Base-by-base conservation (phyloP, 352 stramenopile genomes). In the Plasmopara muralis region DNA sequence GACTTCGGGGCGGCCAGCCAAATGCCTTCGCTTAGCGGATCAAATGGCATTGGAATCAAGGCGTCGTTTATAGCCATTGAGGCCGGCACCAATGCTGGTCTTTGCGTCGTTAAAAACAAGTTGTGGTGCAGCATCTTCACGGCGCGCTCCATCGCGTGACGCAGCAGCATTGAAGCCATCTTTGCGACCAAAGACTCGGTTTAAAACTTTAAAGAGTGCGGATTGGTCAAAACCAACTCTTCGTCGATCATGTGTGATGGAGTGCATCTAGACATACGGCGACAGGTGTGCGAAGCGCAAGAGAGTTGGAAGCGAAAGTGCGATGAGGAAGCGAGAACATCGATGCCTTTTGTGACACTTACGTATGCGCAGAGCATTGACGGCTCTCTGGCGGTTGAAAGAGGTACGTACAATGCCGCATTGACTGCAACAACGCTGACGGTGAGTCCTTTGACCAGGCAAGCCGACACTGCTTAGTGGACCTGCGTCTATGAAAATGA, bases 331-430 rank as follows among this genome's bases (percentile, higher is more conserved):
- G 33, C 48, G 0, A 12, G 38, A 2, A 7, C 37, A 0, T 20
- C 13, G 16, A 40, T 67, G 39, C 76, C 81, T 3, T 77, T 83
- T 28, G 55, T 95, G 38, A 96, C 86, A 35, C 60, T 96, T 14
- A 93, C 85, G 9, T 96, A 95, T 50, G 87, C 87, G 37, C 87
- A 96, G 53, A 96, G 87, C 50, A 82, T 96, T 9, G 87, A 96
- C 46, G 87, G 87, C 1, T 93, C 75, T 4, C 80, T 96, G 33
- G 53, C 85, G 2, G 74, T 68, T 4, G 52, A 80, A 47, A 69
- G 72, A 70, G 83, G 83, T 86, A 43, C 7, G 50, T 29, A 7
- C 10, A 43, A 53, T 12, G 35, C 13, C 5, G 37, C 34, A 40
- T 8, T 53, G 20, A 37, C 15, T 46, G 16, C 35, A 34, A 28